Base-by-base conservation (phyloP, 495 filamentous ascomycete species). In the Lophiostoma macrostomum region DNA sequence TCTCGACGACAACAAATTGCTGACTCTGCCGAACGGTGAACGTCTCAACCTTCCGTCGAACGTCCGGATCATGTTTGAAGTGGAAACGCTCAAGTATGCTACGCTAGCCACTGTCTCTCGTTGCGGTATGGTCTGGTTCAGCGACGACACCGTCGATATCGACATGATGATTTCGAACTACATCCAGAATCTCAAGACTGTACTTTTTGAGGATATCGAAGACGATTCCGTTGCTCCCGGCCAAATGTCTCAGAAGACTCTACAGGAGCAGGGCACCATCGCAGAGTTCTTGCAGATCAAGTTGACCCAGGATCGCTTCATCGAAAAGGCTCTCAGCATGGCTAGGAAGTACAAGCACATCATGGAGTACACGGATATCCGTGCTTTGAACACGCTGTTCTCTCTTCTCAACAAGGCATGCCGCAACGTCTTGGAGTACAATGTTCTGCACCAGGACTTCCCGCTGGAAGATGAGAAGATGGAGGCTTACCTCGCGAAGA, bases 71-170 rank as follows among this genome's bases (percentile, higher is more conserved):
- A 94, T 99, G 88, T 99, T 99, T 56, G 93, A 99, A 73, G 93
- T 99, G 22, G 94, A 97, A 73, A 97, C 83, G n/a, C 76, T 99
- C 32, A 95, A 91, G 64, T 99, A 99, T 67, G 93, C 93, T 31
- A 99, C 93, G 0, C 78, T 97, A 32, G 93, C 93, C 31, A 99
- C 93, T 31, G 93, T 99, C 61, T 90, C 84, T 84, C 90, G 93
- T 72, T 99, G 93, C 71, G 93, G 93, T 76, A 99, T 99, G 93
- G 93, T 99, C 6, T 99, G 93, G 93, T 97, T 96, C 72, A 97
- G 91, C 65, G 91, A 94, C 56, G 94, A 99, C 64, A 97, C 89
- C 14, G 90, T 99, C 32, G 91, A 88, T 16, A 79, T 88, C 5
- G 79, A 77, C 58, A 96, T 99, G 89, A 89, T 97, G 81, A 82